These are phyloP conservation scores for Quercus variabilis DNA, from an alignment of 306 rosid species.

Conservation along the genomic window DNA sequence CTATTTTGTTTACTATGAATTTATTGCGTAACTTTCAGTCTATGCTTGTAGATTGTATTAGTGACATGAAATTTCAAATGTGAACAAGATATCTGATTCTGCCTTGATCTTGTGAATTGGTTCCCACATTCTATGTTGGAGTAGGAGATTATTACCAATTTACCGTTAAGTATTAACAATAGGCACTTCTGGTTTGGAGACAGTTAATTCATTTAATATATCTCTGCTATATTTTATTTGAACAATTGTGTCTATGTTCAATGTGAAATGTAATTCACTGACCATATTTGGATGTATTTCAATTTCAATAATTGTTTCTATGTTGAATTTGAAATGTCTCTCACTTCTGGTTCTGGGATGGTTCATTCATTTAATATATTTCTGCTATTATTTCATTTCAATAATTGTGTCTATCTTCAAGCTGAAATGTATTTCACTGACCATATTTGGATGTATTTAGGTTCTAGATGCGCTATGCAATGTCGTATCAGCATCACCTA, in stretches of 20 bases:
- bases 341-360: neutral
- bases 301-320: neutral
- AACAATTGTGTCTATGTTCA: neutral
- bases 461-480: conserved; percentile 96
- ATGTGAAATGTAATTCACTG: conserved; percentile 9
- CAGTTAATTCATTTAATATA: neutral
- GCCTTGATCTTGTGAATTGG: neutral
- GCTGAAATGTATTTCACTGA: conserved; percentile 7
- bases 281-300: conserved; percentile 15
- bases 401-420: neutral
- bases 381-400: neutral
- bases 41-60: neutral
- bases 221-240: neutral
- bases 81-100: neutral
- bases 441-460: conserved; percentile 35
- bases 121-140: neutral
- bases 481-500: conserved; percentile 86
- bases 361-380: neutral
- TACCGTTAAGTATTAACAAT: neutral
- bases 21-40: neutral
- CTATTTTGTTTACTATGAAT: neutral
- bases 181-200: neutral
- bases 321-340: neutral
- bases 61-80: neutral
- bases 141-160: neutral